Evolutionary conservation across 345 rosid species (phyloP), one percentile per base, ranked within the genome.

Genomic region (Alliaria petiolata): DNA sequence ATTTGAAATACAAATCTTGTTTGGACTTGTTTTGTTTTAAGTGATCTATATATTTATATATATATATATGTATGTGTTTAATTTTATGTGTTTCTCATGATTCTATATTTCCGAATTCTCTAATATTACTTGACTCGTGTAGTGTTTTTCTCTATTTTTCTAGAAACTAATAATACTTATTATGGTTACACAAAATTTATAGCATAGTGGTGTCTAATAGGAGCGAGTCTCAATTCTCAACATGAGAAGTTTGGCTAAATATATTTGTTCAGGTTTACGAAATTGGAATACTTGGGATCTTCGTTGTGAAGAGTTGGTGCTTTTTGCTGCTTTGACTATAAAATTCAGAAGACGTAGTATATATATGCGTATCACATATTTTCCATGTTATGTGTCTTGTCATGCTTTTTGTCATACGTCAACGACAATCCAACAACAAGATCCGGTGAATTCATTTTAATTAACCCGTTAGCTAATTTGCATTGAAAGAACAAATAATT

Each of bases 1-100:
- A n/a, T n/a, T n/a, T n/a, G n/a, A n/a, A 69, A 38, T 59, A 28
- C 30, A 47, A 12, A 40, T 46, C 36, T 68, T 56, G 65, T 46
- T 59, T 61, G 43, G 17, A 20, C 25, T 22, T 22, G 3, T 22
- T 44, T 56, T 56, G 43, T 34, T 56, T 34, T 17, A 43, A 56
- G 12, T 56, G 62, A 56, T 16, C 13, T 15, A 16, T 55, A 3
- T 22, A 22, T n/a, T n/a, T n/a, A n/a, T n/a, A n/a, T n/a, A n/a
- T n/a, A n/a, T n/a, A n/a, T n/a, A n/a, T 22, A 22, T 22, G 25
- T 22, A 26, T 16, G 4, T 9, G 36, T n/a, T n/a, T n/a, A n/a
- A 19, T 33, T 60, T 50, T 20, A 2, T 50, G 8, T 49, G 7
- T 30, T 28, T 26, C 13, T 14, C 10, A 28, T 66, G 6, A 8